These are phyloP conservation scores for Exophiala bonariae DNA, from an alignment of 2,329 filamentous ascomycete genomes.

Conservation along the genomic window DNA sequence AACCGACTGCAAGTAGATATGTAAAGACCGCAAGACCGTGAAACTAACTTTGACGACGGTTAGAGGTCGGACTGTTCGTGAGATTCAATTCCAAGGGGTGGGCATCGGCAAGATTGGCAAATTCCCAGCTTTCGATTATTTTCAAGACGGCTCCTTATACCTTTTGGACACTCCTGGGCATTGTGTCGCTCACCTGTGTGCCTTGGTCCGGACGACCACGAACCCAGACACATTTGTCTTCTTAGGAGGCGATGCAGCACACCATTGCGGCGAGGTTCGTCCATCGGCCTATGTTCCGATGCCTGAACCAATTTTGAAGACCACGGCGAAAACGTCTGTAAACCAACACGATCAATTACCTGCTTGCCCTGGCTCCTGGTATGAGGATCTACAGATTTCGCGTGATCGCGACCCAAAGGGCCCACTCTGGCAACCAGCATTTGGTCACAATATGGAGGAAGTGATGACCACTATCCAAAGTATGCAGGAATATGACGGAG, in stretches of 20 bases:
- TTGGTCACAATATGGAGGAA: slow-evolving; percentile 29
- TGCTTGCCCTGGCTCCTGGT: slow-evolving; percentile 13
- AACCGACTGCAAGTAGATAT: slow-evolving; percentile 32
- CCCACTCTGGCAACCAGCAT: slow-evolving; percentile 27
- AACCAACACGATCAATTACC: neutral
- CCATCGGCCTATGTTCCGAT: slow-evolving; percentile 38
- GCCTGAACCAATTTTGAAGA: slow-evolving; percentile 29
- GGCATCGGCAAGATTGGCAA: slow-evolving; percentile 29
- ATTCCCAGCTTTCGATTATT: slow-evolving; percentile 43
- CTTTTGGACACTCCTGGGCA: slow-evolving; percentile 48
- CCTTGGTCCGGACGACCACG: slow-evolving; percentile 43
- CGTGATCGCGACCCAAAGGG: slow-evolving; percentile 7
- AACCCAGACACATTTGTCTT: slow-evolving; percentile 41
- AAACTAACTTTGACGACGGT: slow-evolving; percentile 19
- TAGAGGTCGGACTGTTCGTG: slow-evolving; percentile 26
- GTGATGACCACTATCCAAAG: slow-evolving; percentile 26
- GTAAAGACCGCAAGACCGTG: too few species aligned
- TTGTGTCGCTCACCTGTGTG: slow-evolving; percentile 50
- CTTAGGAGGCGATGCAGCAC: slow-evolving; percentile 46
- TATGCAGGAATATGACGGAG: slow-evolving; percentile 31
- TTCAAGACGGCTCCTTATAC: slow-evolving; percentile 40
- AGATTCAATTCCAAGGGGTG: slow-evolving; percentile 21
- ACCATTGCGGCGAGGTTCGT: slow-evolving; percentile 40
- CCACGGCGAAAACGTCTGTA: neutral
- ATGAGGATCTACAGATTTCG: slow-evolving; percentile 5